These are phyloP conservation scores for Curvularia hawaiiensis DNA, from an alignment of 2,329 filamentous ascomycete genomes.

Conservation along the genomic window DNA sequence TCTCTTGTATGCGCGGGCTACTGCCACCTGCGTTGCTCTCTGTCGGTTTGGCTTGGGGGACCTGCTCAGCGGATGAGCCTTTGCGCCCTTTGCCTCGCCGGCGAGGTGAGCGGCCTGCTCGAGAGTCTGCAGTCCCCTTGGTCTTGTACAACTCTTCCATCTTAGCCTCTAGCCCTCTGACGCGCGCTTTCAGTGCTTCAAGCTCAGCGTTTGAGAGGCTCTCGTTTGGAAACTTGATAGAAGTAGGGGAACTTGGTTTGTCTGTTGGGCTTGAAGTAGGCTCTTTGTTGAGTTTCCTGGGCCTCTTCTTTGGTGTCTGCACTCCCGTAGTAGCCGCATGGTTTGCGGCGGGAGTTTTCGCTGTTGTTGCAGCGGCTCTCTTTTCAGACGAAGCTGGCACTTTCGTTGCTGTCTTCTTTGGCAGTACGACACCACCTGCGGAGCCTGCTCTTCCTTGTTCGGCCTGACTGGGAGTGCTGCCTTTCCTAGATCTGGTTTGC, in stretches of 20 bases:
- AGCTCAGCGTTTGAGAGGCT: conserved; percentile 32
- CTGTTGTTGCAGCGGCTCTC: conserved; percentile 1
- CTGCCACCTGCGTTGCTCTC: conserved; percentile 14
- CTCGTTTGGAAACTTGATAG: conserved; percentile 5
- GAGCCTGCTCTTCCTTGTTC: conserved; percentile 34
- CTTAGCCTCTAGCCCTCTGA: conserved; percentile 44
- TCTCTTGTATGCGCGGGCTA: conserved; percentile 16
- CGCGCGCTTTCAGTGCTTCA: conserved; percentile 44
- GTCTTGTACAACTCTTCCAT: conserved; percentile 44
- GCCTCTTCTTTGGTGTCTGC: conserved; percentile 23
- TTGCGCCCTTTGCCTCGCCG: conserved; percentile 42
- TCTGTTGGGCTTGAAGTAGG: conserved; percentile 15
- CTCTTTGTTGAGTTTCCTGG: conserved; percentile 44
- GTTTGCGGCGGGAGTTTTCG: conserved; percentile 18
- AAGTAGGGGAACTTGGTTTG: conserved; percentile 2
- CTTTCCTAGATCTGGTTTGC: conserved; percentile 33
- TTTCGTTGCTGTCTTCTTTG: conserved; percentile 16
- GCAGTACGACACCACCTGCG: conserved; percentile 35
- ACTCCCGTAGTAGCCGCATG: not conserved
- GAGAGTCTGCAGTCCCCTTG: conserved; percentile 10
- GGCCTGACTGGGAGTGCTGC: conserved; percentile 9
- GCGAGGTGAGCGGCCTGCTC: conserved; percentile 35
- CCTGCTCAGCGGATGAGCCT: conserved; percentile 26
- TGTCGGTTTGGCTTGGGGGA: conserved; percentile 23
- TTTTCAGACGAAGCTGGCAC: conserved; percentile 7